A percentile compares a stretch with the other conserved stretches of the same genome.
These are phyloP conservation scores for Cercospora sojina DNA, from an alignment of 2,329 filamentous ascomycete species.

Conservation along the genomic window DNA sequence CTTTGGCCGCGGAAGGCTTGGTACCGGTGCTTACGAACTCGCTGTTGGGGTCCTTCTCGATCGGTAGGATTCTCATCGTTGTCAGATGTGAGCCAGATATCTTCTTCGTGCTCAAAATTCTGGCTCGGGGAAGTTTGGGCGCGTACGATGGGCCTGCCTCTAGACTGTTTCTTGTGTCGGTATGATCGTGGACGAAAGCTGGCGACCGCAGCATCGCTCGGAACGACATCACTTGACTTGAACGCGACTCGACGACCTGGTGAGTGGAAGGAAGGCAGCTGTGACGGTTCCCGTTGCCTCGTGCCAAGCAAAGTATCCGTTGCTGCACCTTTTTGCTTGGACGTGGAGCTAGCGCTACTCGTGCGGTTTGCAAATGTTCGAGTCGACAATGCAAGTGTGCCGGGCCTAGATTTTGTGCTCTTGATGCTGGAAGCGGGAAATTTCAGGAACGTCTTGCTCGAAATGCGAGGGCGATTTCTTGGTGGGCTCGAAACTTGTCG, in stretches of 20 bases:
- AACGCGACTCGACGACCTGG: conserved; percentile 23
- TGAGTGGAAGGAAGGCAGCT: conserved; percentile 14
- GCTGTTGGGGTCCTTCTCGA: conserved; percentile 10
- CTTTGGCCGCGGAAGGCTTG: not conserved
- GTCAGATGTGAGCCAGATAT: conserved; percentile 36
- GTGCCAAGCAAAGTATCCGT: not conserved
- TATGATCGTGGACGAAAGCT: conserved; percentile 1
- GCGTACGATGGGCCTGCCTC: not conserved
- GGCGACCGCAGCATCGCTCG: conserved; percentile 16
- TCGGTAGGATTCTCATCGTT: conserved; percentile 16
- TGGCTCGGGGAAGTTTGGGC: not conserved
- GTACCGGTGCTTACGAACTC: not conserved
- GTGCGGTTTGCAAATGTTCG: conserved; percentile 16
- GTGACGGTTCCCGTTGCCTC: conserved; percentile 4
- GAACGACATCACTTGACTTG: not conserved
- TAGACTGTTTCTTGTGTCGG: not conserved
- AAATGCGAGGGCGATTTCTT: conserved; percentile 35
- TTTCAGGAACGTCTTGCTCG: conserved; percentile 38
- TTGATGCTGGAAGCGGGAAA: not conserved
- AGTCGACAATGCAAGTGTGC: not conserved
- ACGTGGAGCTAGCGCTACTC: conserved; percentile 9
- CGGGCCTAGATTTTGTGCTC: not conserved
- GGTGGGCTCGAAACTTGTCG: conserved; percentile 22
- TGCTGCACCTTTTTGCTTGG: not conserved
- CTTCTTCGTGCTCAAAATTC: conserved; percentile 4